Evolutionary conservation across 768 basidiomycete genomes (phyloP), one percentile per base, ranked within the genome.

Genomic region (Pleurotus cornucopiae): DNA sequence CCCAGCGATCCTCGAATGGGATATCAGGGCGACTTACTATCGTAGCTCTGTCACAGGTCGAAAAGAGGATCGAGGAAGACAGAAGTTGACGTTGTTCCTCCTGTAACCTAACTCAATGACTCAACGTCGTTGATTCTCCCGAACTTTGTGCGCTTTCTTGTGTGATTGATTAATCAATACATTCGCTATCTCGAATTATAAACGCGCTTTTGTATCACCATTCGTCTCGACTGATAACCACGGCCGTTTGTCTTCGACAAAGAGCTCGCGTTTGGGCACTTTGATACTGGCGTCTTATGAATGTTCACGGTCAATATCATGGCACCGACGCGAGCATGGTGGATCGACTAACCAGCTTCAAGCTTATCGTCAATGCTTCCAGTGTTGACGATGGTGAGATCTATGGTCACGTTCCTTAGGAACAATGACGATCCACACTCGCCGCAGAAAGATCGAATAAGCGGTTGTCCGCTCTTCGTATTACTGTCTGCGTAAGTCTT

Each of bases 381-480:
- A 23, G 51, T 53, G 39, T 53, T 53, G 20, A 53, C 51, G 16
- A 53, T 53, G 20, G 18, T 40, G 26, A 53, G 51, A 23, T 53
- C 39, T 13, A 25, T 40, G n/a, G 37, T 41, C 4, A 38, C 14
- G 39, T 43, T 53, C 54, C 49, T 45, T 21, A 69, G 54, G 61
- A 69, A 69, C 44, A 69, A 34, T 4, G 60, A 64, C 3, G 67
- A 54, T 16, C 68, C 66, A 21, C 68, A 68, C 21, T 60, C 58
- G 2, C 64, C 57, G 51, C 68, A 69, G 61, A 69, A 69, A 14
- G 61, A 64, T 9, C 68, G 67, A 5, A 61, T 49, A 5, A 69
- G 55, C 4, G 63, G 54, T 13, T 60, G 56, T 7, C 67, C 66
- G 46, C 65, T 66, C 4, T 55, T 54, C 23, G 68, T 69, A 40